These are phyloP conservation scores for Ochetophila trinervis DNA, from an alignment of 306 rosid species.

Conservation along the genomic window DNA sequence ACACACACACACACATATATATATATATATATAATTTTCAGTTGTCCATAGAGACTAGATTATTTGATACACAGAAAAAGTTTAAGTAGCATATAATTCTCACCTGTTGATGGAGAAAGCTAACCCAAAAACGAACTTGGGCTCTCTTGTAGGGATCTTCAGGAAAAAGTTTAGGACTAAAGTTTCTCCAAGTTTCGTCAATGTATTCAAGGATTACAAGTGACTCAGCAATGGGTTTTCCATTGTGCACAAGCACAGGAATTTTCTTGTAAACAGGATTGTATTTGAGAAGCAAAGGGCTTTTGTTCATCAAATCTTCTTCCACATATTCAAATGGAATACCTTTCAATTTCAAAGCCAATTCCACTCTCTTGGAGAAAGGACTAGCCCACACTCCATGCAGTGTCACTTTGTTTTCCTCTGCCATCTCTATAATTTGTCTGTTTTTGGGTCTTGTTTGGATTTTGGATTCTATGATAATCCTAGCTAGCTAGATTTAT, in stretches of 20 bases:
- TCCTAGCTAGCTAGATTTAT: no score
- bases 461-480: no score
- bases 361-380: conserved; percentile 12
- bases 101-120: conserved; percentile 14
- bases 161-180: neutral
- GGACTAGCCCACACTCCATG: conserved; percentile 15
- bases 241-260: neutral
- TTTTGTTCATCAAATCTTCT: conserved; percentile 20
- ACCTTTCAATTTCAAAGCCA: conserved; percentile 15
- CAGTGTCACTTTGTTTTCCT: conserved; percentile 7
- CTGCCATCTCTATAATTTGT: no score
- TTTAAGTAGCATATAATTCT: no score
- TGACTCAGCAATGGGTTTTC: neutral
- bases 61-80: neutral
- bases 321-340: conserved; percentile 23
- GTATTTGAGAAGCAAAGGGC: conserved; percentile 4
- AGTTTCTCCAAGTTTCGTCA: neutral
- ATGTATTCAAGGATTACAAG: conserved; percentile 1
- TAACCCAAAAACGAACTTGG: conserved; percentile 19
- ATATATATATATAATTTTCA: no score
- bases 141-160: conserved; percentile 12
- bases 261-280: neutral
- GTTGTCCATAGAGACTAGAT: neutral
- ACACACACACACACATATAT: no score
- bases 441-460: no score